phyloP scores from a whole-genome alignment of 305 asterid genomes.

The Petunia hybrid region DNA sequence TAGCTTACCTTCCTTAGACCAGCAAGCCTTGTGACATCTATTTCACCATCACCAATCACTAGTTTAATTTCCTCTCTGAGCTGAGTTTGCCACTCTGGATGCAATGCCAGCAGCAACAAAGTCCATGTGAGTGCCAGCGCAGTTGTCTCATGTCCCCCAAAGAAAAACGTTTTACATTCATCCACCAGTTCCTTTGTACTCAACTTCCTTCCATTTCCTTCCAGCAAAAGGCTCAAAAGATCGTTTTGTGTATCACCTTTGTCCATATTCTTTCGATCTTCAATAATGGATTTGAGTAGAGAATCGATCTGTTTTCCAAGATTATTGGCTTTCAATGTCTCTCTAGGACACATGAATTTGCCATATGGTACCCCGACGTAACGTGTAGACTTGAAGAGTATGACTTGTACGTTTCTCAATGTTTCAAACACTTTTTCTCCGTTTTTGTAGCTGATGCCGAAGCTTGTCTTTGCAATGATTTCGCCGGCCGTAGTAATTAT shows the following conservation, averaged over 20 bases:
- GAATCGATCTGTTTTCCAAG: conserved; percentile 73
- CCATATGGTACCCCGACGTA: conserved; percentile 85
- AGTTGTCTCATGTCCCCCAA: conserved; percentile 92
- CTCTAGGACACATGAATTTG: conserved; percentile 56
- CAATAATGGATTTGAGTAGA: conserved; percentile 57
- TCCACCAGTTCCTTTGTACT: conserved; percentile 73
- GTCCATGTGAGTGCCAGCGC: conserved; percentile 90
- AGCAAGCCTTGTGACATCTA: conserved; percentile 63
- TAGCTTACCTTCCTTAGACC: conserved; percentile 74
- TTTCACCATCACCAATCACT: conserved; percentile 59
- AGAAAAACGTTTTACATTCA: conserved; percentile 92
- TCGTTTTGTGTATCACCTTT: conserved; percentile 43
- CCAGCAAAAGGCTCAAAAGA: conserved; percentile 66
- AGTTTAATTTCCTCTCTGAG: conserved; percentile 70
- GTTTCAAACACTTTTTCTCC: conserved; percentile 66
- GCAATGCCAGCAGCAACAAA: conserved; percentile 64
- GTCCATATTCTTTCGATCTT: conserved; percentile 38
- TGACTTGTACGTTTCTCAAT: conserved; percentile 66
- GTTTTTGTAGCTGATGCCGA: conserved; percentile 62
- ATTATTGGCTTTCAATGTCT: conserved; percentile 52
- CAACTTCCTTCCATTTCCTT: conserved; percentile 52
- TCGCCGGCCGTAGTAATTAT: conserved; percentile 77
- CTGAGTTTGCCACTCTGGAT: conserved; percentile 71
- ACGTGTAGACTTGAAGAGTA: conserved; percentile 75
- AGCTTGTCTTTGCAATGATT: conserved; percentile 77